Evolutionary conservation across 352 stramenopile genomes (phyloP), one percentile per base, ranked within the genome.

Genomic region (Pythium angustatum): DNA sequence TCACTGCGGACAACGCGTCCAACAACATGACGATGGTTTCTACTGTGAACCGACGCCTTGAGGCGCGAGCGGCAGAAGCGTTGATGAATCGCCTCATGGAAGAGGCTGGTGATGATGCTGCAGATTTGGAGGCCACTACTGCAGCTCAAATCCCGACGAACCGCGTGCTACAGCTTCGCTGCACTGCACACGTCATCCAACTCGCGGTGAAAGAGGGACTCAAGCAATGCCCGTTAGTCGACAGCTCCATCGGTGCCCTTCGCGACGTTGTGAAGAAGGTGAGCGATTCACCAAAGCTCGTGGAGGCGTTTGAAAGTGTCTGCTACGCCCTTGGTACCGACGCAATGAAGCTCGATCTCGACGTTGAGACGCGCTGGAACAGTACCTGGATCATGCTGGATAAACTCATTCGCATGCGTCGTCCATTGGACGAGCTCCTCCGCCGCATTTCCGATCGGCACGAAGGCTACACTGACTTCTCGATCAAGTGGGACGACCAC

Each of bases 1-100:
- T 59, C 6, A 59, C 34, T 10, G 52, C 52, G 10, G 52, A 59
- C 36, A 59, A 59, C 22, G 52, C 52, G 26, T 11, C 52, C 14
- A 59, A 59, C 52, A 59, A 59, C 28, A 9, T 5, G 10, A 48
- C 34, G 9, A 47, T 59, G 52, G 22, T 43, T 17, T 7, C 5
- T 22, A 43, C 14, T 6, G 8, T 56, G 14, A 44, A 43, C 49
- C 10, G 17, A 15, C 7, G 33, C 7, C 33, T 38, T 14, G 14
- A 38, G 33, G 33, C 33, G 7, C 14, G 33, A 38, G 7, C 33
- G 33, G 14, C 33, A 14, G 14, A 38, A 7, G 14, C 33, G 7
- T 38, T 14, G 33, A 14, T 14, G 33, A 38, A n/a, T n/a, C n/a
- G n/a, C n/a, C n/a, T n/a, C n/a, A n/a, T n/a, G n/a, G n/a, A n/a